Base-by-base conservation (phyloP, 768 basidiomycete species). In the Auriscalpium microsporum region DNA sequence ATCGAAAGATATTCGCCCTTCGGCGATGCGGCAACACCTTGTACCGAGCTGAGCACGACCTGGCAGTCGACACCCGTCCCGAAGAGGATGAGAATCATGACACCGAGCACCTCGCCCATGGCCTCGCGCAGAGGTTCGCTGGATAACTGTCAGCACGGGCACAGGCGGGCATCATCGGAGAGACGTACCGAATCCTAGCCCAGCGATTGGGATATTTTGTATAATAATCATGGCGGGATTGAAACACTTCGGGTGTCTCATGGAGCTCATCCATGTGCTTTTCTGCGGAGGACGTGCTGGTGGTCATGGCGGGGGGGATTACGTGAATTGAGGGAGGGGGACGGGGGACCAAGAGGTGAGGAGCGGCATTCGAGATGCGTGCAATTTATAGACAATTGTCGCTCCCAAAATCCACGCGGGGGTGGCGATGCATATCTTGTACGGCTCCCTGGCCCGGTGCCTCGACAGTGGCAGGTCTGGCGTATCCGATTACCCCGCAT, bases 1-100 rank as follows among this genome's bases (percentile, higher is more conserved):
- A 61, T 8, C 8, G 63, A 64, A 14, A 61, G 42, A 13, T 45
- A 54, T 19, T 61, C 65, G 7, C 65, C 65, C 51, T 62, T 64
- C n/a, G 46, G 62, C 3, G 58, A 47, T 16, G 65, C 11, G 10
- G 65, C 44, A 17, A 67, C 65, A 21, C 47, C 57, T 8, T 59
- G 38, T 50, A 57, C 64, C 28, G 45, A 16, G 45, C 57, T 50
- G 21, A 54, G 56, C 9, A 50, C 48, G 40, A 57, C 56, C 35
- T 57, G 56, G 33, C 56, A 57, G 35, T 54, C 52, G 28, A 54
- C 56, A 45, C 56, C 56, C 23, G 36, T 50, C 34, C 56, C 56
- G 35, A 57, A 57, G 13, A 57, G 42, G 14, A 57, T 50, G 35
- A 57, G 56, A 16, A 57, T 50, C 56, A 57, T 57, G 33, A 36